Evolutionary conservation across 2,329 filamentous ascomycete species (phyloP), one percentile per base, ranked within the genome.

Genomic region (Penicillium fuscoglaucum): DNA sequence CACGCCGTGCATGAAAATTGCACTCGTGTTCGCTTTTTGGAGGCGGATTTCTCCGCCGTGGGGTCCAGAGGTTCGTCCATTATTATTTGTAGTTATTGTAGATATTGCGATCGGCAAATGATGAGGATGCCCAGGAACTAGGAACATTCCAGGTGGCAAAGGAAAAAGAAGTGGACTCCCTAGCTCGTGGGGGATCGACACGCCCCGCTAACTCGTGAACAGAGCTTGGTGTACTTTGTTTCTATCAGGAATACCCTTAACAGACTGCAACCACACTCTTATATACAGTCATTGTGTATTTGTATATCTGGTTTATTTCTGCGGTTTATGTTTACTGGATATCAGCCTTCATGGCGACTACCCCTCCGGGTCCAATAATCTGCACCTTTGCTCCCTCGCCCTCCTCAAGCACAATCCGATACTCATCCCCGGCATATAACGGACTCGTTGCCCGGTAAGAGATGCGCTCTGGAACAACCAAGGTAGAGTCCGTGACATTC

Each of bases 371-470:
- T 17, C 68, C 68, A 43, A 74, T 56, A 47, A 78, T 76, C 58
- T 72, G 68, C 26, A 77, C 74, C 41, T 63, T 68, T 2, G 71
- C 65, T 13, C 61, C 49, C 44, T 69, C 68, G 12, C 66, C 68
- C 7, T 61, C 69, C 21, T 70, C 74, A 49, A 82, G 66, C 19
- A 78, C 65, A 61, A 81, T 72, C 46, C 73, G 69, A 68, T 82
- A 82, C 56, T 72, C 69, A 60, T 83, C 80, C 13, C 77, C 76
- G 1, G 75, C 80, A 73, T 82, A 83, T 21, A 83, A 60, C 4
- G 80, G 80, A 58, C 73, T 78, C 15, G 80, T 82, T 24, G 80
- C 80, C 13, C 80, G 70, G 63, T 83, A 83, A 3, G 65, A 68
- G 46, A 83, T 78, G 43, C 71, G 76, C 60, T 73, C 69, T 1